Conservation (phyloP, 768 basidiomycete species). For the Serendipita sp. region DNA sequence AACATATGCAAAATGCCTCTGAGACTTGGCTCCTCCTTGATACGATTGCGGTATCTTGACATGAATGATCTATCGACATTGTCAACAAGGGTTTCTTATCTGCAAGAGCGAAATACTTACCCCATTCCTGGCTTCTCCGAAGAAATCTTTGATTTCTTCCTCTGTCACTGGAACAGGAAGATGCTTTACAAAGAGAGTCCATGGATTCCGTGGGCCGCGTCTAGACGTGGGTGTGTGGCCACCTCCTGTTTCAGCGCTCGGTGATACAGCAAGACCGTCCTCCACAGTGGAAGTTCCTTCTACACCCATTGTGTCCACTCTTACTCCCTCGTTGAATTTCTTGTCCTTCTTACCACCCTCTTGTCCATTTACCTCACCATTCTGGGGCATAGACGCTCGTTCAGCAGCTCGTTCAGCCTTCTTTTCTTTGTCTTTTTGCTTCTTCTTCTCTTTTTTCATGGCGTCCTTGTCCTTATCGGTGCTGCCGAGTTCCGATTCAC, state of each 20-base stretch:
- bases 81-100: neutral
- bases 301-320: slow-evolving; percentile 14
- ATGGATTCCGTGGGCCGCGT: slow-evolving; percentile 52
- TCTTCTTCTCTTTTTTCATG: slow-evolving; percentile 33
- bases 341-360: slow-evolving; percentile 19
- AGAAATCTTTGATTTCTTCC: slow-evolving; percentile 57
- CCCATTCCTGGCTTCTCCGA: slow-evolving; percentile 49
- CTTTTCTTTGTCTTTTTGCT: slow-evolving; percentile 46
- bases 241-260: slow-evolving; percentile 32
- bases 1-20: slow-evolving; percentile 54
- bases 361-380: slow-evolving; percentile 15
- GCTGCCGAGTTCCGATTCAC: slow-evolving; percentile 17
- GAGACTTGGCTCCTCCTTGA: slow-evolving; percentile 15
- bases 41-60: slow-evolving; percentile 38
- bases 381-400: slow-evolving; percentile 23
- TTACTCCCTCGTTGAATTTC: slow-evolving; percentile 11
- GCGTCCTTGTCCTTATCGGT: slow-evolving; percentile 33
- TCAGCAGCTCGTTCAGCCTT: slow-evolving; percentile 38
- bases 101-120: slow-evolving; percentile 28
- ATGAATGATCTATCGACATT: slow-evolving; percentile 39
- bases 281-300: slow-evolving; percentile 10
- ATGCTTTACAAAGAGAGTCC: slow-evolving; percentile 74
- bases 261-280: slow-evolving; percentile 17
- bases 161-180: slow-evolving; percentile 35
- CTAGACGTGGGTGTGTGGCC: slow-evolving; percentile 55